Conservation (phyloP, 1,284 basidiomycete genomes). For the Papiliotrema terrestris region DNA sequence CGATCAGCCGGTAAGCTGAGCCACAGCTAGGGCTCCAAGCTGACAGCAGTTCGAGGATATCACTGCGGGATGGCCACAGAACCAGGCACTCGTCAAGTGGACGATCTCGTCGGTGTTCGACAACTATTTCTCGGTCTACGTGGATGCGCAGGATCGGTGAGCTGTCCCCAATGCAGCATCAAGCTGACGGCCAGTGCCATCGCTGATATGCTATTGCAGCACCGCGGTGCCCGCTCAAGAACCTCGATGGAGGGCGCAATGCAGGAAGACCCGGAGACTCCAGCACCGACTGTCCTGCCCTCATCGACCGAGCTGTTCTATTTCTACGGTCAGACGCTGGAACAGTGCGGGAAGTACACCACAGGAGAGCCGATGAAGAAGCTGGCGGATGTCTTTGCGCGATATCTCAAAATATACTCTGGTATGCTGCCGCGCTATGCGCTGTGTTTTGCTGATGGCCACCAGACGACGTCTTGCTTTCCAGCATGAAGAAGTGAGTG, state of each 20-base stretch:
- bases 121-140: slow-evolving; percentile 84
- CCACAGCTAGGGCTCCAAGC: not conserved
- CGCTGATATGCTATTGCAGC: slow-evolving; percentile 60
- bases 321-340: slow-evolving; percentile 91
- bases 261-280: slow-evolving; percentile 52
- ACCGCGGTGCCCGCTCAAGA: slow-evolving; percentile 64
- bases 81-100: slow-evolving; percentile 44
- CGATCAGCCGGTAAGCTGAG: slow-evolving; percentile 68
- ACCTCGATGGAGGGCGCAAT: slow-evolving; percentile 64
- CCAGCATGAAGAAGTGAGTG: slow-evolving; percentile 63
- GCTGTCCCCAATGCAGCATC: slow-evolving; percentile 6
- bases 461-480: slow-evolving; percentile 76
- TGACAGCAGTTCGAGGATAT: slow-evolving; percentile 48
- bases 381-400: slow-evolving; percentile 73
- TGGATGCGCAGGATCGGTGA: slow-evolving; percentile 90
- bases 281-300: slow-evolving; percentile 70
- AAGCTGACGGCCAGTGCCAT: slow-evolving; percentile 39
- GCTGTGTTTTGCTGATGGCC: not conserved
- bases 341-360: slow-evolving; percentile 80
- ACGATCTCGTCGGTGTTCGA: slow-evolving; percentile 85
- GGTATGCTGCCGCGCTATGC: slow-evolving; percentile 55
- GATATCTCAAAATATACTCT: slow-evolving; percentile 92
- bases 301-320: slow-evolving; percentile 97
- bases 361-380: slow-evolving; percentile 76
- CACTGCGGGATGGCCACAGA: slow-evolving; percentile 27